A percentile compares a stretch with the other conserved stretches of the same genome.
These are phyloP conservation scores for Oryza coarctata DNA, from an alignment of 176 grass and related monocot genomes.

Conservation along the genomic window DNA sequence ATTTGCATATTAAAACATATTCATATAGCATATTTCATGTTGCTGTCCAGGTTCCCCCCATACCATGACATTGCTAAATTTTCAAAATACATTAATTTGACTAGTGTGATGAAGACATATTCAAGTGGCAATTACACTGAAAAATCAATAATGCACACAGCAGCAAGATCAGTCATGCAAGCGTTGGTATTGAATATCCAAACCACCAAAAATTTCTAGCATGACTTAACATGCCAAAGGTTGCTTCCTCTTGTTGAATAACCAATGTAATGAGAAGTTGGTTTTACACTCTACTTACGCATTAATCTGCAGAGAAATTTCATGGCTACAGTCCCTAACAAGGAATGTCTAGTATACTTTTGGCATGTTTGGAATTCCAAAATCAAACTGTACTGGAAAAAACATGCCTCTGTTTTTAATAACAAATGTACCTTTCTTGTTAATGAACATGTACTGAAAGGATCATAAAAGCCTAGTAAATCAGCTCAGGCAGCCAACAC, in stretches of 20 bases:
- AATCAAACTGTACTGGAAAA: background rate
- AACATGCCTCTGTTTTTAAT: background rate
- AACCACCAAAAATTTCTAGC: background rate
- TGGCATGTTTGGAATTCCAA: background rate
- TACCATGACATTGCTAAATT: conserved; percentile 2
- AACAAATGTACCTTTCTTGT: conserved; percentile 1
- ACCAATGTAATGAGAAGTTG: background rate
- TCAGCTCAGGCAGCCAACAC: background rate
- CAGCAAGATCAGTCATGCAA: background rate
- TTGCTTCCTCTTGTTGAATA: background rate
- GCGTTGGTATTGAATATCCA: background rate
- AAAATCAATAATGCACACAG: background rate
- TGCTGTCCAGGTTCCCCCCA: background rate
- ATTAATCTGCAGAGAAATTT: background rate
- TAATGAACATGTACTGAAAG: background rate
- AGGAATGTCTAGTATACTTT: background rate
- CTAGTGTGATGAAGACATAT: background rate
- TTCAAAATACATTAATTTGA: background rate
- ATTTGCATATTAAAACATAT: conserved; percentile 29
- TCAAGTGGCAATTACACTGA: conserved; percentile 4
- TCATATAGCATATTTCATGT: conserved; percentile 12
- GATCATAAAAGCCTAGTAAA: background rate
- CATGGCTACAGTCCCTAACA: background rate
- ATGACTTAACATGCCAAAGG: background rate
- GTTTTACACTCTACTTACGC: background rate